Conservation (phyloP, 805 yeast species). For the Kluyveromyces nonfermentans region DNA sequence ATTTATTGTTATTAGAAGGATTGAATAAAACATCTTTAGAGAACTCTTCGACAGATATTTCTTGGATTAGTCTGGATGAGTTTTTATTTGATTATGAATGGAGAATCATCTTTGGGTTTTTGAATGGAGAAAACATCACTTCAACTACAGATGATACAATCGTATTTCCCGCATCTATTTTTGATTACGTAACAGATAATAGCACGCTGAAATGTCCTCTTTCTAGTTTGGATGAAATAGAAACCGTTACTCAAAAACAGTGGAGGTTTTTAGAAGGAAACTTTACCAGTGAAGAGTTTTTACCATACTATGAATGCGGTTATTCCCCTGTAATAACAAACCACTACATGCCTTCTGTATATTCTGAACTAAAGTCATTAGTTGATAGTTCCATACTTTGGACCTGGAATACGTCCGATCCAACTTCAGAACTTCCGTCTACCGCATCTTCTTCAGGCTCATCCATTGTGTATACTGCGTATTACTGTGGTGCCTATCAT, state of each 20-base stretch:
- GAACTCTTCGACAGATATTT: slow-evolving; percentile 5
- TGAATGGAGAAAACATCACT: slow-evolving; percentile 11
- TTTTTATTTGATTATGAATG: slow-evolving; percentile 29
- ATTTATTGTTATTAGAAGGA: slow-evolving; percentile 16
- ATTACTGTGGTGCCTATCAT: slow-evolving; percentile 36
- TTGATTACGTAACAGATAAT: slow-evolving; percentile 17
- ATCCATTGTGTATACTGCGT: slow-evolving; percentile 24
- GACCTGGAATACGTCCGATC: slow-evolving; percentile 68
- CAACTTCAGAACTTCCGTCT: slow-evolving; percentile 23
- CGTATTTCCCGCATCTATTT: slow-evolving; percentile 14
- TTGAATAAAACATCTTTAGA: slow-evolving; percentile 11
- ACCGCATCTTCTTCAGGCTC: not conserved
- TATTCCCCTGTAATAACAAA: slow-evolving; percentile 53
- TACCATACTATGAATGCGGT: slow-evolving; percentile 44
- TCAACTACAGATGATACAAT: slow-evolving; percentile 25
- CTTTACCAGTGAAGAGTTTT: slow-evolving; percentile 34
- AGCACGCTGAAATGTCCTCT: slow-evolving; percentile 17
- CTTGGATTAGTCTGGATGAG: slow-evolving; percentile 29
- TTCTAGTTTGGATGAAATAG: slow-evolving; percentile 6
- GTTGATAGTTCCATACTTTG: slow-evolving; percentile 38
- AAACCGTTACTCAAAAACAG: slow-evolving; percentile 12
- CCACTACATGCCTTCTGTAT: not conserved
- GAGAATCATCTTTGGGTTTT: slow-evolving; percentile 32
- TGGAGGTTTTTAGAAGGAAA: slow-evolving; percentile 38
- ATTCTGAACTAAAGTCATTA: slow-evolving; percentile 8